Evolutionary conservation across 2,329 filamentous ascomycete genomes (phyloP).

Genomic region (Colletotrichum coccodes): DNA sequence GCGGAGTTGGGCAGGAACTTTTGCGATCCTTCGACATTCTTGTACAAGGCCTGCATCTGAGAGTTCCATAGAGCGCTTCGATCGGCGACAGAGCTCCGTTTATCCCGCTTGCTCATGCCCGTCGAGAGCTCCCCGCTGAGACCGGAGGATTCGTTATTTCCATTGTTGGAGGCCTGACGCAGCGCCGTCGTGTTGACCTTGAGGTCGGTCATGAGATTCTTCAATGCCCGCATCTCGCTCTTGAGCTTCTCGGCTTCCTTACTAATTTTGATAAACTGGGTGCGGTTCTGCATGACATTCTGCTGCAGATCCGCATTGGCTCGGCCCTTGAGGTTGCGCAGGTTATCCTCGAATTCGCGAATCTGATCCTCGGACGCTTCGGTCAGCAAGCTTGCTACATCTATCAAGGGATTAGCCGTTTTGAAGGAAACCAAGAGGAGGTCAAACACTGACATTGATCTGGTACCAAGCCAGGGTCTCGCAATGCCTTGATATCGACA

Average conservation of each 20-base stretch:
- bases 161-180: slow-evolving; percentile 67
- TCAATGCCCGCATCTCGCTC: slow-evolving; percentile 90
- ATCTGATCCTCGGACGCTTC: slow-evolving; percentile 92
- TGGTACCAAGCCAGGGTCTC: slow-evolving; percentile 80
- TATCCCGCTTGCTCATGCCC: slow-evolving; percentile 75
- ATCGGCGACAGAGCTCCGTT: slow-evolving; percentile 87
- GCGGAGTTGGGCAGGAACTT: slow-evolving; percentile 93
- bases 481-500: slow-evolving; percentile 81
- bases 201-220: slow-evolving; percentile 91
- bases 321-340: slow-evolving; percentile 80
- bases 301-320: slow-evolving; percentile 89
- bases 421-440: neutral
- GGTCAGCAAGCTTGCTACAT: slow-evolving; percentile 77
- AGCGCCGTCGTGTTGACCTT: slow-evolving; percentile 80
- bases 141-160: slow-evolving; percentile 58
- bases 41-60: slow-evolving; percentile 87
- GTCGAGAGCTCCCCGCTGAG: slow-evolving; percentile 62
- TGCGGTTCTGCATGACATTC: slow-evolving; percentile 96
- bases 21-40: slow-evolving; percentile 96
- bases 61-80: slow-evolving; percentile 74
- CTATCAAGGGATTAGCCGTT: slow-evolving; percentile 41
- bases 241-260: slow-evolving; percentile 99
- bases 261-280: slow-evolving; percentile 98
- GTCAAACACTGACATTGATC: slow-evolving; percentile 74
- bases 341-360: slow-evolving; percentile 78